Conservation (phyloP, 768 basidiomycete species). For the Lactifluus piperatus region DNA sequence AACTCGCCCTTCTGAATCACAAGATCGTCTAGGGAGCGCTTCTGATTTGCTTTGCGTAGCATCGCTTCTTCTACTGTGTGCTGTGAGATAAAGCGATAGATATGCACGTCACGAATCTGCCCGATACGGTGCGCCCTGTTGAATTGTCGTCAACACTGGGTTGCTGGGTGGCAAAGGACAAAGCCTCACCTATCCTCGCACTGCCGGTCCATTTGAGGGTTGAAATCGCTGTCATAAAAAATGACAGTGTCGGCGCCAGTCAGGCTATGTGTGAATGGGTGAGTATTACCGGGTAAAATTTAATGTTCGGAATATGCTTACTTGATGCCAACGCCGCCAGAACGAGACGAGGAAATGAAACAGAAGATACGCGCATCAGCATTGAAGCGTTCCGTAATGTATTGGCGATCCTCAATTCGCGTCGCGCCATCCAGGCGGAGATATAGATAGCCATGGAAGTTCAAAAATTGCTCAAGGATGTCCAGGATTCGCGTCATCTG, state of each 20-base stretch:
- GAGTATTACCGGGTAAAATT: not conserved
- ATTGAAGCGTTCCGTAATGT: constrained; percentile 82
- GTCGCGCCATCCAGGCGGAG: constrained; percentile 92
- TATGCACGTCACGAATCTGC: constrained; percentile 92
- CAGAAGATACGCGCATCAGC: constrained; percentile 71
- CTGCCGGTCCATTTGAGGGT: constrained; percentile 95
- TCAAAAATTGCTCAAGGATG: constrained; percentile 88
- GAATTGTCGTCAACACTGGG: constrained; percentile 6
- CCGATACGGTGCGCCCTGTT: constrained; percentile 93
- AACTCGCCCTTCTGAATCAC: constrained; percentile 94
- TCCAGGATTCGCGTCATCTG: constrained; percentile 95
- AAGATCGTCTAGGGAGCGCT: constrained; percentile 80
- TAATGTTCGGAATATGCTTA: constrained; percentile 30
- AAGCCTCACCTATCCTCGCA: constrained; percentile 79
- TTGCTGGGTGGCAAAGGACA: not conserved
- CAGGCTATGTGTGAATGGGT: constrained; percentile 40
- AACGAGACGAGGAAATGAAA: constrained; percentile 80
- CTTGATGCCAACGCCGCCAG: constrained; percentile 93
- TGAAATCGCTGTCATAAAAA: constrained; percentile 96
- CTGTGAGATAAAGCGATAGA: constrained; percentile 86
- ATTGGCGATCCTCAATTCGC: constrained; percentile 89
- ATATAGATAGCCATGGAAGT: constrained; percentile 89
- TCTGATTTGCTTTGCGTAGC: constrained; percentile 96
- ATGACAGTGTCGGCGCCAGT: constrained; percentile 93
- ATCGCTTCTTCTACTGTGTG: constrained; percentile 95